Evolutionary conservation across 1,284 basidiomycete species (phyloP), one percentile per base, ranked within the genome.

Genomic region (Pseudozyma pruni): DNA sequence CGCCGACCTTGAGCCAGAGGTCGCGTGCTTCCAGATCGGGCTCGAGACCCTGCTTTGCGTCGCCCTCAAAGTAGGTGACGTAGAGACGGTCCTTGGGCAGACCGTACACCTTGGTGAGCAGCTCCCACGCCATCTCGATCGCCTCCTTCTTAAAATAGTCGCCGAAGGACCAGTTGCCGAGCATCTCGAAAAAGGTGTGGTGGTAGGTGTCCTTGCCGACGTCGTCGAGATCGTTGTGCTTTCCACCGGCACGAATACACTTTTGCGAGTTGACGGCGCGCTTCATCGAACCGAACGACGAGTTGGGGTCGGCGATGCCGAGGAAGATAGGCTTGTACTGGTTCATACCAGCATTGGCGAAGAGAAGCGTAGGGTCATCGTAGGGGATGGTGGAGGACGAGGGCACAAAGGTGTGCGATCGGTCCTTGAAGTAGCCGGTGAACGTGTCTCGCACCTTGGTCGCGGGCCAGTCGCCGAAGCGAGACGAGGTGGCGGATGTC

Each of bases 101-200:
- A 52, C 90, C 88, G 85, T 92, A 98, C 14, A 98, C 88, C 47
- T 89, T 85, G 6, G 94, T 98, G 61, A 98, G 85, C 34, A 98
- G 88, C 75, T 95, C 91, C 94, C 94, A 98, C 5, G 95, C 94
- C 84, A 91, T 94, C 35, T 84, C 84, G 68, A 96, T 90, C 11
- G 95, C 94, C 74, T 98, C 95, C 87, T 90, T 93, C 88, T 98
- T 98, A 88, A 98, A 98, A 85, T 98, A 98, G 84, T 98, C 93
- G 6, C 95, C 95, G 77, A 98, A 98, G 10, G 94, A 97, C 95
- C 95, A 98, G 84, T 98, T 98, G 40, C 95, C 95, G 68, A 98
- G 85, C 95, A 98, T 98, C 85, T 98, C 95, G 81, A 98, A 98
- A 86, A 98, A 98, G 3, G 96, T 98, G 84, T 97, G 86, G 79